These are phyloP conservation scores for Mimosa pudica DNA, from an alignment of 306 rosid genomes.

Conservation along the genomic window DNA sequence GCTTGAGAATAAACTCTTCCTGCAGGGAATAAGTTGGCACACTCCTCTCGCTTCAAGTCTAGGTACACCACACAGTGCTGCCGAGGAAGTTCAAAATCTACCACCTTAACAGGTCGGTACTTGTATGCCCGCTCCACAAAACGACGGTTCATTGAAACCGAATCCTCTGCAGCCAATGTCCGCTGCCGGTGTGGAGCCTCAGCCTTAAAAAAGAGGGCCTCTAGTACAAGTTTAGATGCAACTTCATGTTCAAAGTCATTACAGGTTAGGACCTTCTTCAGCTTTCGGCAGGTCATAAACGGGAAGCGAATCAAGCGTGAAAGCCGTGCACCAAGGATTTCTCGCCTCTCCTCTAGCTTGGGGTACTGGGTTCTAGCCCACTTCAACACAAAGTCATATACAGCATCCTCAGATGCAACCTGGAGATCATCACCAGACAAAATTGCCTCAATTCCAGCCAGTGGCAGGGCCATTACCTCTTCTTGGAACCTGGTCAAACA, in stretches of 20 bases:
- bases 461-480: slow-evolving; percentile 82
- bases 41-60: slow-evolving; percentile 92
- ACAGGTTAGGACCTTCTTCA: slow-evolving; percentile 82
- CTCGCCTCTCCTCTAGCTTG: slow-evolving; percentile 76
- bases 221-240: slow-evolving; percentile 79
- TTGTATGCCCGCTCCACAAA: slow-evolving; percentile 88
- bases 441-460: slow-evolving; percentile 84
- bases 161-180: slow-evolving; percentile 67
- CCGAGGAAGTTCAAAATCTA: slow-evolving; percentile 89
- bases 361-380: slow-evolving; percentile 76
- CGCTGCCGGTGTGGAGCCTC: slow-evolving; percentile 93
- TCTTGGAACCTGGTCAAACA: slow-evolving; percentile 66
- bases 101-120: slow-evolving; percentile 92
- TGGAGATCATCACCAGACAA: slow-evolving; percentile 83
- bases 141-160: slow-evolving; percentile 52
- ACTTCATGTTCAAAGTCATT: slow-evolving; percentile 80
- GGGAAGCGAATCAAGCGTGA: slow-evolving; percentile 83
- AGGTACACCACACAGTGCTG: slow-evolving; percentile 96
- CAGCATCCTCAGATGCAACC: slow-evolving; percentile 96
- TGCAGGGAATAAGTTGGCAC: slow-evolving; percentile 72
- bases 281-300: slow-evolving; percentile 85
- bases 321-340: slow-evolving; percentile 66
- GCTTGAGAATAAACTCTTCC: slow-evolving; percentile 97
- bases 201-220: slow-evolving; percentile 93
- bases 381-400: slow-evolving; percentile 86